Evolutionary conservation across 345 rosid species (phyloP).

Genomic region (Populus euphratica): DNA sequence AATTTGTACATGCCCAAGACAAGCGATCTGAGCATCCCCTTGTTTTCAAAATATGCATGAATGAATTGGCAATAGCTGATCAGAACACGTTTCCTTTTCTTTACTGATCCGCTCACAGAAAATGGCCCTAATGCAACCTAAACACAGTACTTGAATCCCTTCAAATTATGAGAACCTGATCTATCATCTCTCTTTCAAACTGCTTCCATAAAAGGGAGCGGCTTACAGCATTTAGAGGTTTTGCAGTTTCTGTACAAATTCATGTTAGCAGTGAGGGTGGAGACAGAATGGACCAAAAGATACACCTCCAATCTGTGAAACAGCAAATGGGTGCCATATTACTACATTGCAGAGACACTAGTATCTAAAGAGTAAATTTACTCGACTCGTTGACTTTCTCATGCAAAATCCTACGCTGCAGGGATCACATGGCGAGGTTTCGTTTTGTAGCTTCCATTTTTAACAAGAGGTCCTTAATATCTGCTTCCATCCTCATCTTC

Average conservation of each 20-base stretch:
- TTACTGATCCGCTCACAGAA: neutral
- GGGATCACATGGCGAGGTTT: constrained; percentile 51
- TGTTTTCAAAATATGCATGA: neutral
- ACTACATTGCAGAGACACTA: constrained; percentile 1
- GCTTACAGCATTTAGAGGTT: constrained; percentile 7
- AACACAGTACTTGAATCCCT: neutral
- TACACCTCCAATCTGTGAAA: constrained; percentile 18
- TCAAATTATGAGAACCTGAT: neutral
- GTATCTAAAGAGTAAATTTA: constrained; percentile 6
- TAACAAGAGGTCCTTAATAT: constrained; percentile 69
- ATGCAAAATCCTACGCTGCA: neutral
- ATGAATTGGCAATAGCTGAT: too few species aligned
- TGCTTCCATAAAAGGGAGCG: neutral
- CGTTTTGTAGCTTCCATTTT: constrained; percentile 85
- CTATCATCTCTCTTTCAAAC: constrained; percentile 3
- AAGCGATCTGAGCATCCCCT: neutral
- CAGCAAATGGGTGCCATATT: constrained; percentile 12
- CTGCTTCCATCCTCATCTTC: constrained; percentile 92
- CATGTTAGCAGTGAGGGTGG: constrained; percentile 25
- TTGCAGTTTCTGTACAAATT: constrained; percentile 34
- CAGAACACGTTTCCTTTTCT: too few species aligned
- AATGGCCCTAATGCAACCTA: neutral
- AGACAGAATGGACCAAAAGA: constrained; percentile 3
- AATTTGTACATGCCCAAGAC: neutral
- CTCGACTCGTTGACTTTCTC: constrained; percentile 6